A percentile compares a stretch with the other conserved stretches of the same genome.
phyloP scores from a whole-genome alignment of 495 filamentous ascomycete species.

The Penicillium herquei region DNA sequence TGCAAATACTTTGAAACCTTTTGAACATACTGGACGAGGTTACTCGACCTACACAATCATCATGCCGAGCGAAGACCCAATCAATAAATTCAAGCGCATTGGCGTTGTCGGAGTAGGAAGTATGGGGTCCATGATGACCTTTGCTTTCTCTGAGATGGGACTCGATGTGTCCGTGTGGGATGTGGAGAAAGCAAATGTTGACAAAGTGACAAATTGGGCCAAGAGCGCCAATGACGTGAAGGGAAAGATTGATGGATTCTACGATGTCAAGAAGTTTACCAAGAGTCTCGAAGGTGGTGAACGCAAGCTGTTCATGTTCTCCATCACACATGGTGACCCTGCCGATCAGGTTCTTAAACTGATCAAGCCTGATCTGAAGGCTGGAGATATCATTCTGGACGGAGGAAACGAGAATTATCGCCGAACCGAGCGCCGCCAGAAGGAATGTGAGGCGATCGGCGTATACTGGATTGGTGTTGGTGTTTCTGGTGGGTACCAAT shows the following conservation, averaged over 20 bases:
- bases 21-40: not conserved
- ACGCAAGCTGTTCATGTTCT: conserved; percentile 60
- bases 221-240: conserved; percentile 22
- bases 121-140: conserved; percentile 66
- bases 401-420: conserved; percentile 69
- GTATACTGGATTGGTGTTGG: conserved; percentile 68
- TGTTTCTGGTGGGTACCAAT: conserved; percentile 69
- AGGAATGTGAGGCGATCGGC: conserved; percentile 50
- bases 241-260: conserved; percentile 35
- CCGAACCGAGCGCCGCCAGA: conserved; percentile 65
- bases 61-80: conserved; percentile 22
- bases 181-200: conserved; percentile 47
- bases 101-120: conserved; percentile 64
- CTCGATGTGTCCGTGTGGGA: conserved; percentile 62
- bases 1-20: not conserved
- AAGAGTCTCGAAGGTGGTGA: conserved; percentile 35
- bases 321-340: conserved; percentile 65
- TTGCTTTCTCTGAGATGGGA: conserved; percentile 61
- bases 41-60: not conserved
- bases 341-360: conserved; percentile 63
- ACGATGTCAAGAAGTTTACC: conserved; percentile 40
- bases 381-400: conserved; percentile 70
- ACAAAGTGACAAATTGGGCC: conserved; percentile 30
- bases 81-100: conserved; percentile 45
- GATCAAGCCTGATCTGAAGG: conserved; percentile 53